Evolutionary conservation across 179 eudicot species (phyloP), one percentile per base, ranked within the genome.

Genomic region (Silene vulgaris): DNA sequence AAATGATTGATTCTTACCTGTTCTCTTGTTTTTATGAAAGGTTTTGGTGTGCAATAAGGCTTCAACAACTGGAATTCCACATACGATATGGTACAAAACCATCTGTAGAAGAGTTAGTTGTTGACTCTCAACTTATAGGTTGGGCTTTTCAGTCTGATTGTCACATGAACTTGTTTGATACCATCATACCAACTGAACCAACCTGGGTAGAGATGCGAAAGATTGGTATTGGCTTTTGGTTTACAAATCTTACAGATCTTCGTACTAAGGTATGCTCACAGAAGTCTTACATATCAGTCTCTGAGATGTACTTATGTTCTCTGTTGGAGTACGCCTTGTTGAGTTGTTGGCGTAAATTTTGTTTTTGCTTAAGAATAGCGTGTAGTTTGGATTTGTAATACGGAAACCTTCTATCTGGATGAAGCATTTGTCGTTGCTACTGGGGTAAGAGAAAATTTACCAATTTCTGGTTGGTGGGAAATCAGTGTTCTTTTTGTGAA

Each of bases 111-210:
- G 94, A 95, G 81, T 68, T 90, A 85, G 81, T 75, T 75, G 83
- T 89, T 78, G 85, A 84, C 72, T 86, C 99, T 68, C 80, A 80
- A 72, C 77, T 87, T 76, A 88, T 90, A 77, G 91, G 82, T 37
- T 95, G 97, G 97, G 99, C 97, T 65, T 87, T 90, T 82, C 99
- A 95, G 83, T 92, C 99, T 77, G 99, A 93, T 82, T 95, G 97
- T 82, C 97, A 89, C 87, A 93, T 84, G 56, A 89, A 87, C 86
- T 84, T 95, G 86, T 88, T 87, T 73, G 79, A 64, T 82, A 82
- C 91, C 75, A 71, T 95, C 82, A 79, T 93, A 71, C 81, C 90
- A 35, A 72, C 76, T 54, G 97, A 93, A 77, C 87, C 97, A 80
- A 88, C 91, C 81, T 95, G 99, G 99, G 82, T 82, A 78, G 99